Evolutionary conservation across 2,329 filamentous ascomycete genomes (phyloP), one percentile per base, ranked within the genome.

Genomic region (Malbranchea zuffiana): DNA sequence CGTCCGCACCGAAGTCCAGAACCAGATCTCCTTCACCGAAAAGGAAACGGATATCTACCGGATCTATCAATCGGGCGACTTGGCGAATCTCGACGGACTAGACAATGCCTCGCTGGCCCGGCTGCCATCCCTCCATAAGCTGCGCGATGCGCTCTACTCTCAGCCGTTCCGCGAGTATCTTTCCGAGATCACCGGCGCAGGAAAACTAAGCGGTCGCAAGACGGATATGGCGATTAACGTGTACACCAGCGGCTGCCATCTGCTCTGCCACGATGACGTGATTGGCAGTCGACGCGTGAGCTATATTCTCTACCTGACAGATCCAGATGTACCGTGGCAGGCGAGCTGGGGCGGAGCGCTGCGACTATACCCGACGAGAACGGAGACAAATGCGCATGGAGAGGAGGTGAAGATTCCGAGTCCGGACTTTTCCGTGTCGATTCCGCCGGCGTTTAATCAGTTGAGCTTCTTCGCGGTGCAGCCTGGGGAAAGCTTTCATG

Each of bases 21-120:
- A 81, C 49, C 87, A 94, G 55, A 82, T 98, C 48, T 79, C 83
- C 48, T 98, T 98, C 66, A 95, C 90, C 8, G 87, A 87, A 50
- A 98, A 98, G 62, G 90, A 98, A 63, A 98, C 90, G 32, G 90
- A 98, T 60, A 98, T 98, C 51, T 98, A 98, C 74, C 94, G 92
- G 64, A 96, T 98, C 55, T 87, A 95, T 71, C 90, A 98, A 67
- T 96, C 88, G 3, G 90, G 90, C 47, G 90, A 98, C 59, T 73
- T 98, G 21, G 90, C 90, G 31, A 98, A 98, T 62, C 76, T 98
- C 41, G 88, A 95, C 61, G 90, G 90, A 16, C 74, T 98, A 28
- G 84, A 93, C 44, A 80, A 92, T 55, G 78, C 79, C 5, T 86
- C 87, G 5, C 72, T 96, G 37, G 73, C 80, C 44, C 86, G 85